These are phyloP conservation scores for Afroboletus lepidellus DNA, from an alignment of 1,284 basidiomycete genomes.

Conservation along the genomic window DNA sequence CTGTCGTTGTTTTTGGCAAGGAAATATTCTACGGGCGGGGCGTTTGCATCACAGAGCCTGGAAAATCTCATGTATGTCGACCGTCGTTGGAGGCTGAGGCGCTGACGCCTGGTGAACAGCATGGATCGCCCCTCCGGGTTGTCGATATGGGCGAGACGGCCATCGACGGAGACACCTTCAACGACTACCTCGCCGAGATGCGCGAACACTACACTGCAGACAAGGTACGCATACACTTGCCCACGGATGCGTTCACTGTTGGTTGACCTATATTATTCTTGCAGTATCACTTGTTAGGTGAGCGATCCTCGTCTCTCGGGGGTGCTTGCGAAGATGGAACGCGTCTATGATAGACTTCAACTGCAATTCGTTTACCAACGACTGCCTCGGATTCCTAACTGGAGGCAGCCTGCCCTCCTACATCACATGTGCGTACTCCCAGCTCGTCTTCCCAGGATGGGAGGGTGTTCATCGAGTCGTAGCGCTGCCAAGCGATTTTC, in stretches of 20 bases:
- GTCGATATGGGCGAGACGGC: conserved; percentile 81
- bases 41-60: conserved; percentile 65
- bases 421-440: conserved; percentile 58
- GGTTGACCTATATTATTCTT: neutral
- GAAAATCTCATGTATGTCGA: conserved; percentile 72
- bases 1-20: conserved; percentile 80
- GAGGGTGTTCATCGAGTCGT: neutral
- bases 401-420: conserved; percentile 75
- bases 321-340: neutral
- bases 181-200: conserved; percentile 78
- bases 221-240: conserved; percentile 54
- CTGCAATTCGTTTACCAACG: conserved; percentile 90
- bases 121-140: conserved; percentile 70
- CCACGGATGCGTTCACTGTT: neutral
- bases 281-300: conserved; percentile 88
- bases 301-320: conserved; percentile 3
- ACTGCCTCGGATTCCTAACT: conserved; percentile 81
- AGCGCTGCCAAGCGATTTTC: conserved; percentile 88
- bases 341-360: conserved; percentile 61
- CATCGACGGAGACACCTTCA: conserved; percentile 81
- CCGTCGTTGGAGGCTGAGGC: neutral
- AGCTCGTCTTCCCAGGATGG: neutral
- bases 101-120: conserved; percentile 4
- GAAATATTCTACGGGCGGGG: conserved; percentile 92
- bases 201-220: conserved; percentile 80